phyloP scores from a whole-genome alignment of 2,329 filamentous ascomycete species.

The Aureobasidium sp. region DNA sequence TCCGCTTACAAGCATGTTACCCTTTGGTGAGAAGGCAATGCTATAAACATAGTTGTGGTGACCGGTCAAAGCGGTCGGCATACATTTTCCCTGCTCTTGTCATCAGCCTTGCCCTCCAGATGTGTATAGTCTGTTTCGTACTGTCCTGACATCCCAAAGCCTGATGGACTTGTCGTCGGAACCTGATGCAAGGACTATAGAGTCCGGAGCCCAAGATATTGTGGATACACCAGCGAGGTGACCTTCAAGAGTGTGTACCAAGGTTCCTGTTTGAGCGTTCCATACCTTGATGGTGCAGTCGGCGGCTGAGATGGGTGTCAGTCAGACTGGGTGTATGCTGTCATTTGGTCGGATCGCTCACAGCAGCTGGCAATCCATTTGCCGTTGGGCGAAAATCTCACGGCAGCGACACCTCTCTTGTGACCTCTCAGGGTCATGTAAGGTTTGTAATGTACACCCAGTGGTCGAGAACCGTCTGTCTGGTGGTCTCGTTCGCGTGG shows the following conservation, averaged over 20 bases:
- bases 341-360: constrained; percentile 26
- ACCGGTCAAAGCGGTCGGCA: constrained; percentile 59
- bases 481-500: background rate
- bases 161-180: constrained; percentile 95
- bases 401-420: constrained; percentile 67
- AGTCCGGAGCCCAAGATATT: constrained; percentile 89
- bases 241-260: constrained; percentile 83
- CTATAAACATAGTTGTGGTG: constrained; percentile 97
- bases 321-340: background rate
- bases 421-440: constrained; percentile 70
- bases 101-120: background rate
- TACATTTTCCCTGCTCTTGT: constrained; percentile 41
- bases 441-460: constrained; percentile 55
- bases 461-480: background rate
- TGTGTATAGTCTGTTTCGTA: constrained; percentile 19
- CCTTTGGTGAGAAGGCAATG: constrained; percentile 89
- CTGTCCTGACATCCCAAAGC: constrained; percentile 66
- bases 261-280: constrained; percentile 66
- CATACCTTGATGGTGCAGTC: constrained; percentile 90
- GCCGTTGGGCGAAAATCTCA: constrained; percentile 86
- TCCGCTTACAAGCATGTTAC: constrained; percentile 90
- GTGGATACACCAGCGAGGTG: constrained; percentile 90
- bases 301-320: constrained; percentile 41
- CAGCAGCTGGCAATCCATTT: constrained; percentile 81
- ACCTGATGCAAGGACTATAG: constrained; percentile 76